A percentile compares a stretch with the other conserved stretches of the same genome.
These are phyloP conservation scores for Botrytis galanthina DNA, from an alignment of 2,329 filamentous ascomycete genomes.

Conservation along the genomic window DNA sequence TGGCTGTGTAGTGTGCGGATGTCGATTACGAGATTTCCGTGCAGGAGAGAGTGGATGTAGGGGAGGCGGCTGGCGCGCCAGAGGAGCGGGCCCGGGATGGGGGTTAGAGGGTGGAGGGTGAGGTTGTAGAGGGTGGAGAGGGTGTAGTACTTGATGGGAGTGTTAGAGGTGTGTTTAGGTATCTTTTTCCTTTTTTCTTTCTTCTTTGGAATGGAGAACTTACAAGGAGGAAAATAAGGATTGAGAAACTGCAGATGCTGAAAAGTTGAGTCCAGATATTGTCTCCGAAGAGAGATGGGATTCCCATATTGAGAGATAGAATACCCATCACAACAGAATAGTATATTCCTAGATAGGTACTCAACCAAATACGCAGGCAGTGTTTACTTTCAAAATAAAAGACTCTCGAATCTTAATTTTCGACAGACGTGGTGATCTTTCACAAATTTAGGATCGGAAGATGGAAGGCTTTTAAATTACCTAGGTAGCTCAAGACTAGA, in stretches of 20 bases:
- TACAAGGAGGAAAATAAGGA: not conserved
- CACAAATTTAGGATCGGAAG: not conserved
- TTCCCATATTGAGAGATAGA: not conserved
- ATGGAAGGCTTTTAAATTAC: not conserved
- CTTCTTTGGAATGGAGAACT: not conserved
- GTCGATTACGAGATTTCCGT: not conserved
- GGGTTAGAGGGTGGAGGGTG: conserved; percentile 32
- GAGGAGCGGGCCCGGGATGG: conserved; percentile 30
- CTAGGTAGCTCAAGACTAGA: not conserved
- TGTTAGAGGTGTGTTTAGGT: not conserved
- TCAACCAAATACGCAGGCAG: not conserved
- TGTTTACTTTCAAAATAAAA: too few species aligned
- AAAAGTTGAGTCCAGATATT: not conserved
- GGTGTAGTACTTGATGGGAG: fast-evolving
- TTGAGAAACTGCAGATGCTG: not conserved
- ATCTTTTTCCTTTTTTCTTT: too few species aligned
- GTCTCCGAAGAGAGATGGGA: not conserved
- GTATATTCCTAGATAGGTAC: fast-evolving
- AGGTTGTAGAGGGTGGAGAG: not conserved
- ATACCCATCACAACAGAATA: too few species aligned
- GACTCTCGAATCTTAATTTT: too few species aligned
- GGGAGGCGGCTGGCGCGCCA: conserved; percentile 27
- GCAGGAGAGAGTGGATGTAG: not conserved
- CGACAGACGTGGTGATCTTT: not conserved
- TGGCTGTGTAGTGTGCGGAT: conserved; percentile 36